Percentiles rank a stretch among this genome's conserved stretches.
Conservation (phyloP, 345 rosid genomes). For the Turnera subulata region DNA sequence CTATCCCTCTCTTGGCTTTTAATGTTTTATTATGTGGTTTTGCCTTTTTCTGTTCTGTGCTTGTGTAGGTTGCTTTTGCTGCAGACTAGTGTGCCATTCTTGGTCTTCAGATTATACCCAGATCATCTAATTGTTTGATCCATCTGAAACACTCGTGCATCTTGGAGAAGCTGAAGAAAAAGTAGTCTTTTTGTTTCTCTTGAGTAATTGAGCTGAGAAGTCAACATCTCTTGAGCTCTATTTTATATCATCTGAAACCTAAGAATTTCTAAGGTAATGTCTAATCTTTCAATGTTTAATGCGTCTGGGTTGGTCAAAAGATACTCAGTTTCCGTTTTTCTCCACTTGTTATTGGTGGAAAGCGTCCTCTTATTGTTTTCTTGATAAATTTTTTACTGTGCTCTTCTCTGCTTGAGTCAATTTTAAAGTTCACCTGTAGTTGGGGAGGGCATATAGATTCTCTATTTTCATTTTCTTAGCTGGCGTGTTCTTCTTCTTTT, state of each 20-base stretch:
- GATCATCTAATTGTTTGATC: conserved; percentile 38
- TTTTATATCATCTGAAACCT: conserved; percentile 3
- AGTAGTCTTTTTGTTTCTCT: conserved; percentile 1
- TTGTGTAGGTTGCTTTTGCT: conserved; percentile 19
- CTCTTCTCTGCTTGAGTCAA: no score
- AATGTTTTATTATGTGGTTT: not conserved
- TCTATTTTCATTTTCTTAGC: conserved; percentile 8
- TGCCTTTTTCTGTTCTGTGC: conserved; percentile 7
- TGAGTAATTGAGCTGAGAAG: conserved; percentile 5
- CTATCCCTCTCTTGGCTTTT: not conserved
- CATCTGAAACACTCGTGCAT: conserved; percentile 18
- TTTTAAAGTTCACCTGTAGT: no score
- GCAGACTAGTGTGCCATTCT: conserved; percentile 10
- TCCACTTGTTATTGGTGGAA: no score
- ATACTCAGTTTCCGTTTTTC: no score
- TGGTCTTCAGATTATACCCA: conserved; percentile 33
- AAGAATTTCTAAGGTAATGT: conserved; percentile 5
- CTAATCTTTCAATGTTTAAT: conserved; percentile 9
- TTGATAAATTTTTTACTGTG: no score
- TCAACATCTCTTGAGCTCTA: conserved; percentile 12
- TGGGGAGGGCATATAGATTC: no score
- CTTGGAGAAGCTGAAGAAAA: conserved; percentile 16
- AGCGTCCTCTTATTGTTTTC: no score
- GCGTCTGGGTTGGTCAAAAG: conserved; percentile 15
- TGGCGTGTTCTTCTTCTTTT: conserved; percentile 17